phyloP scores from a whole-genome alignment of 495 filamentous ascomycete genomes.

The Talaromyces adpressus region DNA sequence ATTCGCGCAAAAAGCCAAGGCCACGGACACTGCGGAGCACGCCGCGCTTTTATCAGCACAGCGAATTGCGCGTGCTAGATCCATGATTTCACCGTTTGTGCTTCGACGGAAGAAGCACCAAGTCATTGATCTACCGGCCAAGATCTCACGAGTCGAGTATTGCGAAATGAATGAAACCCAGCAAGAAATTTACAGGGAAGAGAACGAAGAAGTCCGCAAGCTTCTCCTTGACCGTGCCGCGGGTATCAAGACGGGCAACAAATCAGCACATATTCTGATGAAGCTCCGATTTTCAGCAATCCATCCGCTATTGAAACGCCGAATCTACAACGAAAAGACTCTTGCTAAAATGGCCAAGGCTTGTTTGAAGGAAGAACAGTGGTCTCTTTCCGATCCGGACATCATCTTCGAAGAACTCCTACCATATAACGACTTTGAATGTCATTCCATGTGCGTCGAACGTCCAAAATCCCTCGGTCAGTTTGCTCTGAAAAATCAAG shows the following conservation, averaged over 20 bases:
- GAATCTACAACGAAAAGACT: slow-evolving; percentile 63
- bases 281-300: slow-evolving; percentile 87
- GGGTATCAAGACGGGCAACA: slow-evolving; percentile 48
- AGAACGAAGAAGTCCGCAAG: slow-evolving; percentile 46
- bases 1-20: slow-evolving; percentile 86
- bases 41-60: slow-evolving; percentile 75
- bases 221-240: slow-evolving; percentile 50
- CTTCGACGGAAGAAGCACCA: slow-evolving; percentile 90
- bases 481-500: slow-evolving; percentile 62
- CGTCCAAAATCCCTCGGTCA: slow-evolving; percentile 61
- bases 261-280: slow-evolving; percentile 74
- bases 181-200: slow-evolving; percentile 59
- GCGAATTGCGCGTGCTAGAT: slow-evolving; percentile 75
- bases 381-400: slow-evolving; percentile 50
- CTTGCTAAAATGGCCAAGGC: slow-evolving; percentile 73
- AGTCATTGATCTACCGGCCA: slow-evolving; percentile 84
- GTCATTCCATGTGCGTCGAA: slow-evolving; percentile 69
- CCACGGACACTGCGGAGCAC: slow-evolving; percentile 61
- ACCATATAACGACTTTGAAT: slow-evolving; percentile 71
- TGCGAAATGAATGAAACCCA: slow-evolving; percentile 70
- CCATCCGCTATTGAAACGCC: slow-evolving; percentile 81
- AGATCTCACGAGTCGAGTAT: slow-evolving; percentile 67
- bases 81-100: slow-evolving; percentile 93
- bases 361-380: slow-evolving; percentile 58
- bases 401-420: slow-evolving; percentile 67